Evolutionary conservation across 2,329 filamentous ascomycete genomes (phyloP).

Genomic region (Amauroascus niger): DNA sequence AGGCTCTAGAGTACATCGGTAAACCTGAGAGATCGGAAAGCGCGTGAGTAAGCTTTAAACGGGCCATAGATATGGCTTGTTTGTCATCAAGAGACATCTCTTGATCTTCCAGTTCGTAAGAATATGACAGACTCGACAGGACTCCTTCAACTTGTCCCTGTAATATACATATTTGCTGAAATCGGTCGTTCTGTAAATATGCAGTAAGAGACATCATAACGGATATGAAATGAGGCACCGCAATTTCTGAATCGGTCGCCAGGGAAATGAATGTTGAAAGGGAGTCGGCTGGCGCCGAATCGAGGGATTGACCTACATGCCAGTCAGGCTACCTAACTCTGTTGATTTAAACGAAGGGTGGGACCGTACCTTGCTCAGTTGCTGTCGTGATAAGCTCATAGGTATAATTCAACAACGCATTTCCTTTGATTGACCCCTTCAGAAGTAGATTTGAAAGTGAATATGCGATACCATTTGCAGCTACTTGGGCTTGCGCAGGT

Average conservation of each 20-base stretch:
- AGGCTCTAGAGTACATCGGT: slow-evolving; percentile 29
- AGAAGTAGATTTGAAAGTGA: slow-evolving; percentile 30
- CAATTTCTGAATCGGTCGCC: slow-evolving; percentile 22
- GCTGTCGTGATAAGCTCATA: slow-evolving; percentile 35
- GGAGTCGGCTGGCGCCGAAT: slow-evolving; percentile 28
- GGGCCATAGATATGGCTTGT: slow-evolving; percentile 28
- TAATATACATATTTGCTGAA: slow-evolving; percentile 31
- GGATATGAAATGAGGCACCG: slow-evolving; percentile 26
- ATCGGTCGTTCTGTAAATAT: slow-evolving; percentile 32
- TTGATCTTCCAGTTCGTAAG: slow-evolving; percentile 23
- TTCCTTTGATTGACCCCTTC: slow-evolving; percentile 26
- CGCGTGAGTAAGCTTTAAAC: slow-evolving; percentile 33
- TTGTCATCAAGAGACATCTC: slow-evolving; percentile 27
- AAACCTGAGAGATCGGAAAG: slow-evolving; percentile 35
- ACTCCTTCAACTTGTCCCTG: slow-evolving; percentile 27
- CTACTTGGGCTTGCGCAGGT: slow-evolving; percentile 33
- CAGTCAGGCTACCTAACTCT: not conserved
- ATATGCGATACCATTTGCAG: slow-evolving; percentile 30
- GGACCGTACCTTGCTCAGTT: slow-evolving; percentile 32
- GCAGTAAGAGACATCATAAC: slow-evolving; percentile 27
- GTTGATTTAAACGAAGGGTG: not conserved
- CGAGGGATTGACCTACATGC: slow-evolving; percentile 27
- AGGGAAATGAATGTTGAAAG: slow-evolving; percentile 30
- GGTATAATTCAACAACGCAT: slow-evolving; percentile 29
- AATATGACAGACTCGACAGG: slow-evolving; percentile 27